Evolutionary conservation across 2,329 filamentous ascomycete genomes (phyloP).

Genomic region (Pestalotiopsis sp.): DNA sequence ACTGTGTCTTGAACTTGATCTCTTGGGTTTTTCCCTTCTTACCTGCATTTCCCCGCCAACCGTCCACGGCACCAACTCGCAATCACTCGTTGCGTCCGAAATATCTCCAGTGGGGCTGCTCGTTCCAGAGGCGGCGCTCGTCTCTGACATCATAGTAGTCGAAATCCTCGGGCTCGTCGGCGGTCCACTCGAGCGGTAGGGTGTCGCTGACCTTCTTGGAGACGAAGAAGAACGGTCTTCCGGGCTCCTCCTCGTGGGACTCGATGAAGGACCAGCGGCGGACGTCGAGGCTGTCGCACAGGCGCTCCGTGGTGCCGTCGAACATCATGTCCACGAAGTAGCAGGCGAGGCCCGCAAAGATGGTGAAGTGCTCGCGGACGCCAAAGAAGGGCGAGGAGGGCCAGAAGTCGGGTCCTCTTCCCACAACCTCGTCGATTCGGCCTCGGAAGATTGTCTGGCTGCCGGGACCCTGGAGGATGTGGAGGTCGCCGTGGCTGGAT

Average conservation of each 20-base stretch:
- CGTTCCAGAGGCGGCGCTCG: neutral
- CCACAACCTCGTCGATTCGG: neutral
- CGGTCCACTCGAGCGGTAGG: no score
- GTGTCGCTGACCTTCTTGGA: neutral
- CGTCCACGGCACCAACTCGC: no score
- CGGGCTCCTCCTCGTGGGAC: neutral
- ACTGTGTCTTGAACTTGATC: no score
- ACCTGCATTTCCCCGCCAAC: no score
- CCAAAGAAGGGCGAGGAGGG: neutral
- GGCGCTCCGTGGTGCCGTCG: neutral
- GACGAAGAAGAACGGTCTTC: neutral
- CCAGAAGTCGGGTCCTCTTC: neutral
- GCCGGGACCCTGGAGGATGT: neutral
- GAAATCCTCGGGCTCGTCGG: slow-evolving; percentile 6
- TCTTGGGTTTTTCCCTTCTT: no score
- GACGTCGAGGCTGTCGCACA: neutral
- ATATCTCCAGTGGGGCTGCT: no score
- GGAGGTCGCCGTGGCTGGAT: neutral
- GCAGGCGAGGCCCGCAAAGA: neutral
- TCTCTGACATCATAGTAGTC: neutral
- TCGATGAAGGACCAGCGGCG: slow-evolving; percentile 1
- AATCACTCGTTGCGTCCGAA: no score
- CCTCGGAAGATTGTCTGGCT: neutral
- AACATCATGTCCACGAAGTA: neutral
- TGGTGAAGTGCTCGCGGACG: neutral